A percentile compares a stretch with the other conserved stretches of the same genome.
Conservation (phyloP, 2,329 filamentous ascomycete species). For the Pseudocercospora cruenta region DNA sequence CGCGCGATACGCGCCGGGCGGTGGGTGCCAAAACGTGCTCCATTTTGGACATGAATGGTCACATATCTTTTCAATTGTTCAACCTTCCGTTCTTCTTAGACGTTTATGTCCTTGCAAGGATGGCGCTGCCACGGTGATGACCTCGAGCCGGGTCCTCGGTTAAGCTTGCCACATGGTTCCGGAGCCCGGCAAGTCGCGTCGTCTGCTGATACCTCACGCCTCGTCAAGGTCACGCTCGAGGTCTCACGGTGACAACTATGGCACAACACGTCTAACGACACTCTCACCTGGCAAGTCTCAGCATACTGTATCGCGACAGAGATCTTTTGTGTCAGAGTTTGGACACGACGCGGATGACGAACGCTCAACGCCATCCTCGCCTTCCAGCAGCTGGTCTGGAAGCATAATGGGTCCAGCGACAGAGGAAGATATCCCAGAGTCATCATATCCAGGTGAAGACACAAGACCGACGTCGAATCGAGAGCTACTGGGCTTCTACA, state of each 20-base stretch:
- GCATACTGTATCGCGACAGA: conserved; percentile 8
- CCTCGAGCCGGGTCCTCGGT: neutral
- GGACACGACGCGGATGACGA: conserved; percentile 31
- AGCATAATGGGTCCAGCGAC: conserved; percentile 25
- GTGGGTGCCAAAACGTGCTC: neutral
- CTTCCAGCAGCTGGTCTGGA: conserved; percentile 12
- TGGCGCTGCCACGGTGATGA: neutral
- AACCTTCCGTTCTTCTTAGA: neutral
- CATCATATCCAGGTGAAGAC: conserved; percentile 80
- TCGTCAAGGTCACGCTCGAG: neutral
- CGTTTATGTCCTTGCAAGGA: neutral
- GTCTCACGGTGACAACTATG: conserved; percentile 5
- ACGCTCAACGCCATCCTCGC: conserved; percentile 23
- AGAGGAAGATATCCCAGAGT: conserved; percentile 28
- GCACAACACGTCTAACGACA: conserved; percentile 9
- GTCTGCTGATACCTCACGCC: neutral
- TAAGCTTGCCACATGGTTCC: neutral
- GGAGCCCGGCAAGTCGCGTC: neutral
- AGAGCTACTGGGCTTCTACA: conserved; percentile 93
- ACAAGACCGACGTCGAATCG: conserved; percentile 82
- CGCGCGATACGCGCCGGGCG: conserved; percentile 16
- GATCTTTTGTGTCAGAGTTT: conserved; percentile 16
- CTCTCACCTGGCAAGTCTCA: conserved; percentile 3
- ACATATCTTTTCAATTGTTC: neutral
- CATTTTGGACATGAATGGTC: neutral